Conservation (phyloP, 1,284 basidiomycete genomes). For the Naganishia cerealis region DNA sequence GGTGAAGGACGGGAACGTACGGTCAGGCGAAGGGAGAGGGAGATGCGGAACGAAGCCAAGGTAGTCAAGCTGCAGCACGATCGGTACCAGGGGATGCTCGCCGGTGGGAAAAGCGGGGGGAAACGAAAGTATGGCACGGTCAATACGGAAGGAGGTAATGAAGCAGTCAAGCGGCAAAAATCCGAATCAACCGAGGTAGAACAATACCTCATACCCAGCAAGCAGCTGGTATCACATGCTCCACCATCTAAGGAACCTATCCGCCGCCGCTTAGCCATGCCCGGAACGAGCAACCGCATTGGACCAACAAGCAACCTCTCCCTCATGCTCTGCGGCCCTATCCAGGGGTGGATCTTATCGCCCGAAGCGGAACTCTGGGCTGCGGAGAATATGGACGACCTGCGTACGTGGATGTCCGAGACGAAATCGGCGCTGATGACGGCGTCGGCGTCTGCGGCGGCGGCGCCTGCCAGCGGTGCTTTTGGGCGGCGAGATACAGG, state of each 20-base stretch:
- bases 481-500: too few species aligned
- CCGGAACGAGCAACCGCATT: not conserved
- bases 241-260: not conserved
- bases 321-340: conserved; percentile 50
- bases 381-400: conserved; percentile 17
- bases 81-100: not conserved
- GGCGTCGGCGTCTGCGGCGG: conserved; percentile 11
- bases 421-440: conserved; percentile 3
- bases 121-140: not conserved
- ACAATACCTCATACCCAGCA: not conserved
- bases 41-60: not conserved
- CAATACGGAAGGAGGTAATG: not conserved
- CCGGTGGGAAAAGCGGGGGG: not conserved
- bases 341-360: conserved; percentile 40
- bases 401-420: conserved; percentile 18
- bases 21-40: not conserved
- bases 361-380: conserved; percentile 22
- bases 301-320: conserved; percentile 7
- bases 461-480: conserved; percentile 3
- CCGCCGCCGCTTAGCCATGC: not conserved
- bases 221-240: not conserved
- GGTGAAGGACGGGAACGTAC: conserved; percentile 16
- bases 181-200: not conserved
- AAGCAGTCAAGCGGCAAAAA: not conserved
- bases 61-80: not conserved